Evolutionary conservation across 73 alveolate species (phyloP).

Genomic region (Paramecium sonneborni): DNA sequence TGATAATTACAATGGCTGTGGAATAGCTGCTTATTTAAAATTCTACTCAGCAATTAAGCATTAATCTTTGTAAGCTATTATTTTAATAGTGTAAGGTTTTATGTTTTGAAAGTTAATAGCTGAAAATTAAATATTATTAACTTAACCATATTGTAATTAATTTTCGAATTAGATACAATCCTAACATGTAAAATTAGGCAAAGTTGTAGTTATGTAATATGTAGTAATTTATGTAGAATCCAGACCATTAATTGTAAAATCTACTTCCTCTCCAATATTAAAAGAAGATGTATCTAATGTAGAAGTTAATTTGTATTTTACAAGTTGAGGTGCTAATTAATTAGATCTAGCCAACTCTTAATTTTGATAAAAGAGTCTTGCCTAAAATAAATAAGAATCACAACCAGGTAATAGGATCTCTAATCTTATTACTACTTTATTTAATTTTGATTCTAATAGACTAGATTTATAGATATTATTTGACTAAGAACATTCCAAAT

Average conservation of each 20-base stretch:
- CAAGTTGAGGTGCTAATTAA: background rate
- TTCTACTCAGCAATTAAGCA: background rate
- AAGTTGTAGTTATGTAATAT: background rate
- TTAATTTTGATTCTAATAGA: background rate
- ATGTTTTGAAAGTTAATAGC: background rate
- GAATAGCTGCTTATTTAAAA: background rate
- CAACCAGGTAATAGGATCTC: conserved; percentile 20
- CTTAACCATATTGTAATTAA: background rate
- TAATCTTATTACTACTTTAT: background rate
- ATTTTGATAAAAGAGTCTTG: background rate
- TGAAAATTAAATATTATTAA: background rate
- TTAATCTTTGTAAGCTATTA: background rate
- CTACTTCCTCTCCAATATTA: background rate
- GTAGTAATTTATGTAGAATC: background rate
- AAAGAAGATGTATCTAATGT: background rate
- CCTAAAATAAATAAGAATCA: background rate
- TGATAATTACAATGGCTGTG: background rate
- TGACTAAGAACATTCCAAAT: background rate
- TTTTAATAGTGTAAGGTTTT: background rate
- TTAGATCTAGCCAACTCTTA: background rate
- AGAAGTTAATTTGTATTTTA: background rate
- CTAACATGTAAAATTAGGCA: background rate
- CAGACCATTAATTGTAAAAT: background rate
- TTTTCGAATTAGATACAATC: background rate
- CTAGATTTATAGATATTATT: background rate